Conservation (phyloP, 2,329 filamentous ascomycete genomes). For the Neophaeococcomyces aloes region DNA sequence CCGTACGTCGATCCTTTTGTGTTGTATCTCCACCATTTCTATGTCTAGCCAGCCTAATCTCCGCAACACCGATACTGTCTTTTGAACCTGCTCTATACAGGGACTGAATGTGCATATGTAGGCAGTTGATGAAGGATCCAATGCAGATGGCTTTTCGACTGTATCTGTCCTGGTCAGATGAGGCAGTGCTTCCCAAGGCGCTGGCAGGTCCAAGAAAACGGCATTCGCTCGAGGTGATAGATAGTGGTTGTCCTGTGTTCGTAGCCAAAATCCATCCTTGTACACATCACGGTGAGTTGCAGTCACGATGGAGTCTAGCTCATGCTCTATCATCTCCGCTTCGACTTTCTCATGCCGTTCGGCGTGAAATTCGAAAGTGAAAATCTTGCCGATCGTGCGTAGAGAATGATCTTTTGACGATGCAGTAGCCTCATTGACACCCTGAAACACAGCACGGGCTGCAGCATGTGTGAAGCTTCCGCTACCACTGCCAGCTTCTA, state of each 20-base stretch:
- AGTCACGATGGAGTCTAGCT: constrained; percentile 34
- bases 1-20: constrained; percentile 68
- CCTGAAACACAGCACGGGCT: constrained; percentile 40
- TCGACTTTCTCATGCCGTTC: constrained; percentile 33
- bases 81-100: constrained; percentile 90
- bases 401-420: constrained; percentile 16
- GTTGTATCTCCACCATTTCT: constrained; percentile 79
- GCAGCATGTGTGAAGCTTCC: constrained; percentile 43
- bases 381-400: constrained; percentile 33
- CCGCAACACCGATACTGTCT: constrained; percentile 71
- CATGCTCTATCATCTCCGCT: constrained; percentile 35
- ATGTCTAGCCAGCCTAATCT: constrained; percentile 82
- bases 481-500: constrained; percentile 43
- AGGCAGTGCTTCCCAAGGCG: constrained; percentile 40
- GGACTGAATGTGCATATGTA: constrained; percentile 92
- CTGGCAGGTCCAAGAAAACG: constrained; percentile 42
- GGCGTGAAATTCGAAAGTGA: constrained; percentile 41
- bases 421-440: constrained; percentile 12
- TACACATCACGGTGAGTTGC: constrained; percentile 42
- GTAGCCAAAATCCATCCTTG: constrained; percentile 36
- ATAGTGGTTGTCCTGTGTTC: constrained; percentile 19
- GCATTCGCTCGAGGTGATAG: constrained; percentile 36
- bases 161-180: constrained; percentile 33
- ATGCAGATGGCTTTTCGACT: constrained; percentile 34
- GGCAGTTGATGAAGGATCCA: constrained; percentile 61